Base-by-base conservation (phyloP, 805 yeast species). In the Pichia cabralensis region DNA sequence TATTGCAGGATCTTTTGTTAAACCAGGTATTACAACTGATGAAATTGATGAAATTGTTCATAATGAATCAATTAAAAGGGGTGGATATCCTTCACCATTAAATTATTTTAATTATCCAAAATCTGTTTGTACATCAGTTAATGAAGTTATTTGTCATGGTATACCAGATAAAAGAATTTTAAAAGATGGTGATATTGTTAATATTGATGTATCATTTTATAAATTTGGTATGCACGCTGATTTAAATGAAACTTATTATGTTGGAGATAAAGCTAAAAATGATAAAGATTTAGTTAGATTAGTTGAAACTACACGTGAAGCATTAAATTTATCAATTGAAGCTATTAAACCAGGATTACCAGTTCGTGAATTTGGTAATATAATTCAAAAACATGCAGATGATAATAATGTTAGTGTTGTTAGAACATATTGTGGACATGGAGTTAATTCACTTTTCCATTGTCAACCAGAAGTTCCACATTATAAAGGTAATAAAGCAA, bases 101-200 rank as follows among this genome's bases (percentile, higher is more conserved):
- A 92, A 92, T 63, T 92, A 92, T 63, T 88, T 79, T 63, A 82
- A 85, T 59, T 92, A 75, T 63, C 96, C 97, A 28, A 88, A 86
- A 55, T 76, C 92, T 16, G 71, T 84, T 27, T 92, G 98, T 61
- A 85, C 95, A 1, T 85, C 96, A 2, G 80, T 92, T 28, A 92
- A 92, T 59, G 98, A 92, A 64, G 77, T 86, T 38, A 82, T 92
- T 41, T 92, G 98, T 56, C 98, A 92, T 58, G 98, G 98, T 43
- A 82, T 92, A 39, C 98, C 98, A 19, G 98, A 92, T 60, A 71
- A 82, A 61, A 71, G 88, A 36, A 77, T 76, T 22, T 68, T 92
- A 43, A 62, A 83, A 56, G 97, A 89, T 46, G 98, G 98, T 40
- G 98, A 92, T 55, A 89, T 92, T 46, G 71, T 92, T 41, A 92